Evolutionary conservation across 345 rosid species (phyloP).

Genomic region (Eucalyptus microcorys): DNA sequence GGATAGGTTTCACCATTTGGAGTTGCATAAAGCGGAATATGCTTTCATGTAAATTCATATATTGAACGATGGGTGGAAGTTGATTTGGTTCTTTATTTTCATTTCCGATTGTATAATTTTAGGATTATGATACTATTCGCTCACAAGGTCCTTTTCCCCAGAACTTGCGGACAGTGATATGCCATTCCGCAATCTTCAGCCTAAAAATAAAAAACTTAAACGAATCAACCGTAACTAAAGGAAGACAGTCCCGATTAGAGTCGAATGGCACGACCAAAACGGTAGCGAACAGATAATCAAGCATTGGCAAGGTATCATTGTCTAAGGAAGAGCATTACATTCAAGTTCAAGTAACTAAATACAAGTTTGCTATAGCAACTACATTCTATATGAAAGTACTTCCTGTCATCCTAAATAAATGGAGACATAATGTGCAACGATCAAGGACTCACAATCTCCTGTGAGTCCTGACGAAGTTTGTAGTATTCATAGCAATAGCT

Average conservation of each 20-base stretch:
- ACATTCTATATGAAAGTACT: neutral
- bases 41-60: neutral
- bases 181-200: neutral
- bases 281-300: neutral
- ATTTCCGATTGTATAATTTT: neutral
- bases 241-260: neutral
- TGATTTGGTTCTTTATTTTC: neutral
- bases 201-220: neutral
- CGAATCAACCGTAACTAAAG: neutral
- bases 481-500: constrained; percentile 59
- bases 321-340: neutral
- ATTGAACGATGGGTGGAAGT: neutral
- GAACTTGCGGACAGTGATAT: neutral
- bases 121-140: neutral
- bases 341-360: neutral
- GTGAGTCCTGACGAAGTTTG: constrained; percentile 81
- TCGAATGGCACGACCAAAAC: neutral
- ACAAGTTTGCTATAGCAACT: neutral
- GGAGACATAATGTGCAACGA: neutral
- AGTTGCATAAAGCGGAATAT: neutral
- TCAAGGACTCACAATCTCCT: constrained; percentile 41
- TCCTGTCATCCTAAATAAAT: neutral
- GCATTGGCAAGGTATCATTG: neutral
- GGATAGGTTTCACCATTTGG: neutral
- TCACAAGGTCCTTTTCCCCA: neutral